Conservation (phyloP, 2,329 filamentous ascomycete species). For the Epichloe sibirici region DNA sequence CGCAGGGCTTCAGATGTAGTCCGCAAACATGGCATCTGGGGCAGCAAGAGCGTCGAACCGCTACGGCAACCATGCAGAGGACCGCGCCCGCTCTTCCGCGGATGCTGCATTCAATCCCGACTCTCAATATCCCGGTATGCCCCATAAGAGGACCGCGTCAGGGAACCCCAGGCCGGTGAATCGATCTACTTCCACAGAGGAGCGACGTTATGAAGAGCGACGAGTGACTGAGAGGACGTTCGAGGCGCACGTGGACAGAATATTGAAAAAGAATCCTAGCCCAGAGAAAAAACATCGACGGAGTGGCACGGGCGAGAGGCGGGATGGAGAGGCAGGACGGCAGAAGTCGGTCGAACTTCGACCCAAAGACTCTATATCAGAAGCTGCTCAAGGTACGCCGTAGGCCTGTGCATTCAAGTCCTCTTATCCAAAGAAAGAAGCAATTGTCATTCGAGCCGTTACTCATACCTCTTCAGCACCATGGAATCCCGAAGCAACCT, state of each 20-base stretch:
- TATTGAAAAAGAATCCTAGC: constrained; percentile 47
- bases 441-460: background rate
- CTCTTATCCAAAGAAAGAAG: background rate
- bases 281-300: constrained; percentile 41
- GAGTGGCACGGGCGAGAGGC: constrained; percentile 25
- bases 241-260: constrained; percentile 50
- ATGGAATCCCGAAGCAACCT: constrained; percentile 72
- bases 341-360: constrained; percentile 33
- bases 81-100: constrained; percentile 23
- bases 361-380: constrained; percentile 31
- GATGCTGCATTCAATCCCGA: constrained; percentile 19
- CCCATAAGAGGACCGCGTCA: constrained; percentile 47
- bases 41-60: constrained; percentile 31
- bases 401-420: background rate
- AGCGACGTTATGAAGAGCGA: constrained; percentile 36
- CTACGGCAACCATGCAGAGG: constrained; percentile 28
- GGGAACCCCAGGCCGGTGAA: constrained; percentile 40
- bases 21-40: constrained; percentile 29
- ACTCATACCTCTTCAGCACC: constrained; percentile 21
- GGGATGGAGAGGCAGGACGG: constrained; percentile 24
- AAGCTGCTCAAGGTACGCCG: constrained; percentile 36
- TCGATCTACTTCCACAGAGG: constrained; percentile 25
- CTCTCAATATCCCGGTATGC: constrained; percentile 24
- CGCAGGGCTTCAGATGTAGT: constrained; percentile 22
- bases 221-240: constrained; percentile 41